Evolutionary conservation across 352 stramenopile genomes (phyloP).

Genomic region (Elongisporangium prolatum): DNA sequence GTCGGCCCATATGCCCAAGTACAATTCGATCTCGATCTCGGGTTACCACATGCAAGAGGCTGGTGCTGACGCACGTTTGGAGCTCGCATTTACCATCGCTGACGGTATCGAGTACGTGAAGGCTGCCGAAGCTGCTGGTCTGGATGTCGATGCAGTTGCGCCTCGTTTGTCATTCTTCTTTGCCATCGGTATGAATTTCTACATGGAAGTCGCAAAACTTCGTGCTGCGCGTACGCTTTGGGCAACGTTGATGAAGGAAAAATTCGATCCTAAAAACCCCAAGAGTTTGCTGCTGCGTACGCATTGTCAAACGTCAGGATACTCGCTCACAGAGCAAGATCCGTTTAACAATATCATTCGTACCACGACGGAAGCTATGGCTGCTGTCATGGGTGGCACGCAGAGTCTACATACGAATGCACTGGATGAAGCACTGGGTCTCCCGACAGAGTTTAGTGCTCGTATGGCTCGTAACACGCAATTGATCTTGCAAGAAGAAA

Average conservation of each 20-base stretch:
- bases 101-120: conserved; percentile 96
- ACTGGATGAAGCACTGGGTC: conserved; percentile 95
- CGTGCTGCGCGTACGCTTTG: conserved; percentile 92
- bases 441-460: conserved; percentile 95
- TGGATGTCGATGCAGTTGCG: conserved; percentile 93
- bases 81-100: conserved; percentile 97
- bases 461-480: conserved; percentile 98
- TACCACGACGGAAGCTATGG: conserved; percentile 94
- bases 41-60: conserved; percentile 99
- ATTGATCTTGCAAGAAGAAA: conserved; percentile 96
- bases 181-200: conserved; percentile 98
- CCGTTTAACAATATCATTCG: conserved; percentile 98
- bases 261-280: conserved; percentile 92
- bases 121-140: conserved; percentile 87
- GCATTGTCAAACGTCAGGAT: conserved; percentile 96
- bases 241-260: conserved; percentile 92
- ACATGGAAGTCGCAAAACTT: conserved; percentile 97
- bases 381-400: conserved; percentile 85
- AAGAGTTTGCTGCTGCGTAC: conserved; percentile 94
- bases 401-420: conserved; percentile 98
- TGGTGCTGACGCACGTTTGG: conserved; percentile 91
- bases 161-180: conserved; percentile 97
- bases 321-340: conserved; percentile 96
- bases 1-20: conserved; percentile 95
- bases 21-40: conserved; percentile 97